Evolutionary conservation across 495 filamentous ascomycete species (phyloP), one percentile per base, ranked within the genome.

Genomic region (Lasiosphaeriaceae sp.): DNA sequence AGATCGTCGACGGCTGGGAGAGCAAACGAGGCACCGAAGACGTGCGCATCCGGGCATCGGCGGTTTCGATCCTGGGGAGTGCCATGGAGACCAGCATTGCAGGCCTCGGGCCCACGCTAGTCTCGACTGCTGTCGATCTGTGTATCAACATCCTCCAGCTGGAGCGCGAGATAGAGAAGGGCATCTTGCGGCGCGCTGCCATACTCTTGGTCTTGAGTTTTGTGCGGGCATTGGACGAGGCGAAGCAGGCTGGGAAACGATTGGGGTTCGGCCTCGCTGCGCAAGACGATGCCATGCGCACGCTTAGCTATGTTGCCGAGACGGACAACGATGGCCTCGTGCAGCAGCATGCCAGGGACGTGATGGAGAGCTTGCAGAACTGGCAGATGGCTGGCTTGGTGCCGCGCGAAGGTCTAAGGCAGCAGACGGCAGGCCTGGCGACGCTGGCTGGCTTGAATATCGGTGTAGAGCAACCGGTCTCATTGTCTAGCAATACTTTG

Each of bases 281-380:
- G 58, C 77, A 87, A 23, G 80, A 83, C 12, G 80, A 85, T 57
- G 78, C 92, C 47, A 62, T 83, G 54, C 78, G 81, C 34, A 80
- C 86, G 23, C 63, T 96, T 50, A 69, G 70, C 37, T 90, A 88
- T 69, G 82, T 91, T 19, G 77, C 79, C 50, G 79, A 74, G 47
- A 84, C 81, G 39, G 91, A 95, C 64, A 79, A 74, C 29, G 91
- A 96, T 69, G 81, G 77, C 9, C 74, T 94, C 63, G 89, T 92
- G 12, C 80, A 80, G 56, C 83, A 86, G 48, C 88, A 95, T 76
- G 80, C 88, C 21, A 76, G 75, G 21, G 85, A 82, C 53, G 81
- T 93, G 52, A 68, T 86, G 46, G 89, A 91, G 71, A 87, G 83
- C 46, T 58, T 95, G 58, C 83, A 88, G 67, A 83, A 81, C 20